Conservation (phyloP, 2,329 filamentous ascomycete genomes). For the Aspergillus sclerotialis region DNA sequence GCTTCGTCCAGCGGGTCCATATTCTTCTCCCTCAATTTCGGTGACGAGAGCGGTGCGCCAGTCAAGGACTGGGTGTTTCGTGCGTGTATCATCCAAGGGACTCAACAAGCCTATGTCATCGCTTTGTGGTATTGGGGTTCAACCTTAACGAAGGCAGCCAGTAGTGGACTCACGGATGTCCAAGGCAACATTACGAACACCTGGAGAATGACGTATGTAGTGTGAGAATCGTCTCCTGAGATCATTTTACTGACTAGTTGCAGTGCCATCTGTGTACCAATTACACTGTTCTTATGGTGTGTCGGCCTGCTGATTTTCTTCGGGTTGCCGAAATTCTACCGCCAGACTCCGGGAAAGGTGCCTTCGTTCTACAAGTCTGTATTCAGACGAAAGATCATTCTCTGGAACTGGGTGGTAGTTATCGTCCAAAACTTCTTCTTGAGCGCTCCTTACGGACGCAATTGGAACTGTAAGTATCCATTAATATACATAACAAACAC, state of each 20-base stretch:
- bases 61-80: conserved; percentile 62
- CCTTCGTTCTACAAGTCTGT: conserved; percentile 60
- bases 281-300: conserved; percentile 51
- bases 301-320: conserved; percentile 51
- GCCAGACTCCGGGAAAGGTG: conserved; percentile 55
- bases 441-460: conserved; percentile 58
- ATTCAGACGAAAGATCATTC: conserved; percentile 55
- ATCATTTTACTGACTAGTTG: conserved; percentile 14
- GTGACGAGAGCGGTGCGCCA: conserved; percentile 55
- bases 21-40: conserved; percentile 62
- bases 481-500: neutral
- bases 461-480: conserved; percentile 50
- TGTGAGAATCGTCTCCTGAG: neutral
- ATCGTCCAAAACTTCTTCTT: conserved; percentile 63
- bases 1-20: conserved; percentile 58
- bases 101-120: conserved; percentile 59
- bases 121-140: conserved; percentile 63
- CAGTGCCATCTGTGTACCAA: conserved; percentile 50
- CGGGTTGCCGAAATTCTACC: conserved; percentile 62
- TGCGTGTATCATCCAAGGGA: conserved; percentile 59
- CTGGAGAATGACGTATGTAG: conserved; percentile 38
- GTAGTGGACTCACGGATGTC: conserved; percentile 33
- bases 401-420: conserved; percentile 61
- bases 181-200: conserved; percentile 33
- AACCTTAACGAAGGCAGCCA: conserved; percentile 41